Evolutionary conservation across 176 grass and related monocot genomes (phyloP).

Genomic region (Rhynchospora pubera): DNA sequence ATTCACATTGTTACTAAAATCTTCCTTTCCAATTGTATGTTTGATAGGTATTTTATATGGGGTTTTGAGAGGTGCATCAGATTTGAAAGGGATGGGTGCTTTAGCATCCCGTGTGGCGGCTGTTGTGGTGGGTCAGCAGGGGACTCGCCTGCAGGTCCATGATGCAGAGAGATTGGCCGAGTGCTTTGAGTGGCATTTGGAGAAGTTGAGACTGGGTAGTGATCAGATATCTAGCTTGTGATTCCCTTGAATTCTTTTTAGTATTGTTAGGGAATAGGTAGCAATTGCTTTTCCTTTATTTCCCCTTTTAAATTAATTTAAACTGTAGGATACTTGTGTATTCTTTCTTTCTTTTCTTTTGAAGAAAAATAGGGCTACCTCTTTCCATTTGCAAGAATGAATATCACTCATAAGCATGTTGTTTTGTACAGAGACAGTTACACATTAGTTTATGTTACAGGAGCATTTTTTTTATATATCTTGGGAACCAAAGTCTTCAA

Average conservation of each 20-base stretch:
- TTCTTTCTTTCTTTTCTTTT: too few species aligned
- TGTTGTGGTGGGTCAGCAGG: constrained; percentile 79
- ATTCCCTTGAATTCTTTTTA: constrained; percentile 26
- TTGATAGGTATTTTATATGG: constrained; percentile 52
- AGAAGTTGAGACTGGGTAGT: constrained; percentile 50
- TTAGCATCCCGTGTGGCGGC: constrained; percentile 70
- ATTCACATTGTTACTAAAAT: not conserved
- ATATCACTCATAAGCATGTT: not conserved
- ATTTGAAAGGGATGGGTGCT: constrained; percentile 67
- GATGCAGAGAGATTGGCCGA: constrained; percentile 56
- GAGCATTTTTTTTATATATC: too few species aligned
- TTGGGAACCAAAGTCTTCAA: too few species aligned
- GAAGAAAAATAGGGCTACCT: too few species aligned
- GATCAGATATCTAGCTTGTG: constrained; percentile 43
- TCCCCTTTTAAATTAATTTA: not conserved
- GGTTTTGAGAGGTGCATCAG: constrained; percentile 61
- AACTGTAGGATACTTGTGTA: too few species aligned
- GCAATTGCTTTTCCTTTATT: not conserved
- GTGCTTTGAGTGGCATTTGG: constrained; percentile 52
- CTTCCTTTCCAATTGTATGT: not conserved
- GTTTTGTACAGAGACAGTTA: too few species aligned
- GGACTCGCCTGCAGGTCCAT: constrained; percentile 62
- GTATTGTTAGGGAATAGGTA: not conserved
- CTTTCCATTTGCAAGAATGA: too few species aligned
- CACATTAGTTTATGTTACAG: too few species aligned